phyloP scores from a whole-genome alignment of 345 rosid species.

The Luvunga scandens region DNA sequence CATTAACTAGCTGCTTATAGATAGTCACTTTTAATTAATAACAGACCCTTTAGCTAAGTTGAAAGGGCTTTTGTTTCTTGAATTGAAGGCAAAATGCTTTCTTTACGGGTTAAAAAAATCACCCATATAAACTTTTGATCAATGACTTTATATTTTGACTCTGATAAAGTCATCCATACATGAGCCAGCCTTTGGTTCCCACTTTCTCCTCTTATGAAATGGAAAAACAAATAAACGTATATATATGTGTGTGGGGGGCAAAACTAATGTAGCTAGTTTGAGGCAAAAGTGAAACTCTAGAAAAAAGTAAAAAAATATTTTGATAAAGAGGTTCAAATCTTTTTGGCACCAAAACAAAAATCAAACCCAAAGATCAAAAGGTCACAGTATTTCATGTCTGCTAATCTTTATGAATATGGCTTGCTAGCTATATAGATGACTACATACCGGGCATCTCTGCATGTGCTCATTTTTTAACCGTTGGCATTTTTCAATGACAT shows the following conservation, averaged over 20 bases:
- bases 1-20: not conserved
- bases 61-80: not conserved
- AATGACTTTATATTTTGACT: constrained; percentile 36
- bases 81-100: not conserved
- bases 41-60: not conserved
- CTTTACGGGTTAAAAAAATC: not conserved
- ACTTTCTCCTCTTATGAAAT: constrained; percentile 11
- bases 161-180: constrained; percentile 31
- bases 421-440: not conserved
- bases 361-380: constrained; percentile 26
- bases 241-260: not conserved
- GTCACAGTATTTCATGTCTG: constrained; percentile 21
- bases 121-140: constrained; percentile 3
- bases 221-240: not conserved
- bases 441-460: not conserved
- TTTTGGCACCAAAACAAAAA: constrained; percentile 38
- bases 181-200: constrained; percentile 21
- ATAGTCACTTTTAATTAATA: not conserved
- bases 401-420: constrained; percentile 9
- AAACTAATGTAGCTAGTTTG: constrained; percentile 8
- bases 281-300: constrained; percentile 13
- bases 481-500: constrained; percentile 14
- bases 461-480: not conserved
- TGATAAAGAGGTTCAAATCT: constrained; percentile 26
- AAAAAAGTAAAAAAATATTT: constrained; percentile 8